Evolutionary conservation across 148 eudicot species (phyloP).

Genomic region (Cornus controversa): DNA sequence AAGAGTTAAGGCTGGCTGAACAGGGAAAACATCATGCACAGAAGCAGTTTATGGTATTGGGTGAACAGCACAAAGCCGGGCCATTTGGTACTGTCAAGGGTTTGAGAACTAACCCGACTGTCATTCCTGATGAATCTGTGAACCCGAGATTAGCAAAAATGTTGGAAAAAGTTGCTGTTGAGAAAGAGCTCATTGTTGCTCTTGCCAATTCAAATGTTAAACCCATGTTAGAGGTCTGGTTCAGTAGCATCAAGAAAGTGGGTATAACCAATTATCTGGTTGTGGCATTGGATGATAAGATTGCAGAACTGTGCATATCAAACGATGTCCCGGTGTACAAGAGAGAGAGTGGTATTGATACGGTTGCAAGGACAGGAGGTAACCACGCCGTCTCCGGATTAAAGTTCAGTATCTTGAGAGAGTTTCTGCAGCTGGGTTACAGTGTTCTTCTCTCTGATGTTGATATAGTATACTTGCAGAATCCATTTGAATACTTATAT

Average conservation of each 20-base stretch:
- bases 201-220: constrained; percentile 86
- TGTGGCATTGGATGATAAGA: constrained; percentile 80
- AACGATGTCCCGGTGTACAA: constrained; percentile 67
- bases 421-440: constrained; percentile 87
- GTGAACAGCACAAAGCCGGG: constrained; percentile 74
- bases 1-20: constrained; percentile 59
- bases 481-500: constrained; percentile 79
- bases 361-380: constrained; percentile 56
- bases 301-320: constrained; percentile 58
- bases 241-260: constrained; percentile 64
- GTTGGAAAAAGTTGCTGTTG: constrained; percentile 56
- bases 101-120: constrained; percentile 79
- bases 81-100: constrained; percentile 87
- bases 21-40: constrained; percentile 59
- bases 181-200: constrained; percentile 79
- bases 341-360: constrained; percentile 72
- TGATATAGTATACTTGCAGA: constrained; percentile 86
- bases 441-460: constrained; percentile 90
- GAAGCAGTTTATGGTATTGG: constrained; percentile 52
- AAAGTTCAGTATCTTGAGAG: constrained; percentile 83
- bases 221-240: constrained; percentile 71
- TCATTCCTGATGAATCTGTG: constrained; percentile 72
- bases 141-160: constrained; percentile 85
- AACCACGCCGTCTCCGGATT: constrained; percentile 89
- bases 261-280: constrained; percentile 79